Percentiles rank a stretch among this genome's conserved stretches.
Evolutionary conservation across 495 filamentous ascomycete genomes (phyloP).

Genomic region (Lasiosphaeriaceae sp.): DNA sequence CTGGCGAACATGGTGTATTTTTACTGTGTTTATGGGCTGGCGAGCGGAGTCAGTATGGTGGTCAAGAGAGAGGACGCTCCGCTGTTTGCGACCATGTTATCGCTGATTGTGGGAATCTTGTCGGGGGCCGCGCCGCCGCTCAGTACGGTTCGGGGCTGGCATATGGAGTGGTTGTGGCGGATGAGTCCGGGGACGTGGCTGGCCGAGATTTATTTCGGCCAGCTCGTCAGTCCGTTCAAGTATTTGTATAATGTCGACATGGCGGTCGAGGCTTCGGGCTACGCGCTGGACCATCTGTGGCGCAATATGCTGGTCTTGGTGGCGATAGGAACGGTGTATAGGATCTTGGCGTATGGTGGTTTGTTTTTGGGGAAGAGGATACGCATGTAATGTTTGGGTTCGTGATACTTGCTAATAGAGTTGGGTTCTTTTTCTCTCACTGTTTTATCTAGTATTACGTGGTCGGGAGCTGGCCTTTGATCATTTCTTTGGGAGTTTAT

Average conservation of each 20-base stretch:
- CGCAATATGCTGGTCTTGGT: constrained; percentile 37
- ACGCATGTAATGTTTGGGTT: background rate
- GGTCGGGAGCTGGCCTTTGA: no score
- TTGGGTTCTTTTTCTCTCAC: no score
- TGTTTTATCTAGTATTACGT: no score
- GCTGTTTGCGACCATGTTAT: constrained; percentile 44
- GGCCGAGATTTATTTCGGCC: constrained; percentile 51
- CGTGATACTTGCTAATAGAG: no score
- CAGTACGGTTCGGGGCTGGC: constrained; percentile 44
- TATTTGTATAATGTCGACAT: constrained; percentile 45
- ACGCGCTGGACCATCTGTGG: constrained; percentile 32
- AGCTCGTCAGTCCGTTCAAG: constrained; percentile 41
- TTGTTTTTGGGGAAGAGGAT: constrained; percentile 24
- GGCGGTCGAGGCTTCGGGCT: constrained; percentile 35
- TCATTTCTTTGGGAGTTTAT: no score
- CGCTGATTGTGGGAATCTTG: constrained; percentile 45
- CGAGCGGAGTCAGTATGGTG: constrained; percentile 47
- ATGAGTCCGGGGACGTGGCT: constrained; percentile 52
- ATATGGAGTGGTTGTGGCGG: constrained; percentile 55
- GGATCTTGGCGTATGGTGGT: constrained; percentile 40
- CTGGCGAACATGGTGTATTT: constrained; percentile 51
- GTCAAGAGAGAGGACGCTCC: constrained; percentile 46
- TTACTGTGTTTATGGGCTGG: constrained; percentile 56
- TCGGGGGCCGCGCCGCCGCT: constrained; percentile 49
- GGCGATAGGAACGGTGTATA: constrained; percentile 36